Evolutionary conservation across 2,329 filamentous ascomycete genomes (phyloP).

Genomic region (Acrocalymma vagum): DNA sequence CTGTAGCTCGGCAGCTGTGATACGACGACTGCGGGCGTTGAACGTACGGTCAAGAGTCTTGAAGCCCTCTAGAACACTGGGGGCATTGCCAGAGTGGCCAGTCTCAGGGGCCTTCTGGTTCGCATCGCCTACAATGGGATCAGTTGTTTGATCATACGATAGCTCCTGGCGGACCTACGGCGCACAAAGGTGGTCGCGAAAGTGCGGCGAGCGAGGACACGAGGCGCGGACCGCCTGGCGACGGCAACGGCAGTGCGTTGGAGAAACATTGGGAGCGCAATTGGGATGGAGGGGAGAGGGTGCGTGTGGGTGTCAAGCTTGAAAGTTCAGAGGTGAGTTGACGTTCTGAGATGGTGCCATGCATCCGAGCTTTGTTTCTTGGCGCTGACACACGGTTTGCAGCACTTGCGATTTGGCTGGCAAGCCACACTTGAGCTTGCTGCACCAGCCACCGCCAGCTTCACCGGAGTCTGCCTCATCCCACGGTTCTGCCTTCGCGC

Average conservation of each 20-base stretch:
- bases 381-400: slow-evolving; percentile 19
- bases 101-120: slow-evolving; percentile 45
- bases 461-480: no score
- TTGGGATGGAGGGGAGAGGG: slow-evolving; percentile 47
- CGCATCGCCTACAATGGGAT: slow-evolving; percentile 39
- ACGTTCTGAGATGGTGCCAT: slow-evolving; percentile 29
- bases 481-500: no score
- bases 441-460: no score
- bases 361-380: slow-evolving; percentile 25
- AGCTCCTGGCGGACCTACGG: slow-evolving; percentile 51
- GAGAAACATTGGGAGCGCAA: slow-evolving; percentile 55
- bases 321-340: slow-evolving; percentile 30
- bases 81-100: slow-evolving; percentile 33
- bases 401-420: no score
- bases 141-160: slow-evolving; percentile 42
- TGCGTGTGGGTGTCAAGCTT: slow-evolving; percentile 36
- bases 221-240: slow-evolving; percentile 53
- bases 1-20: slow-evolving; percentile 20
- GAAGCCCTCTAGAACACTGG: slow-evolving; percentile 41
- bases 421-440: no score
- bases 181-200: slow-evolving; percentile 57
- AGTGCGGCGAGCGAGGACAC: slow-evolving; percentile 52
- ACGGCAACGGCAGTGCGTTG: slow-evolving; percentile 60
- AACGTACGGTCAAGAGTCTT: slow-evolving; percentile 57
- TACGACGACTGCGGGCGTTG: slow-evolving; percentile 19